Evolutionary conservation across 345 rosid species (phyloP), one percentile per base, ranked within the genome.

Genomic region (Cardamine resedifolia): DNA sequence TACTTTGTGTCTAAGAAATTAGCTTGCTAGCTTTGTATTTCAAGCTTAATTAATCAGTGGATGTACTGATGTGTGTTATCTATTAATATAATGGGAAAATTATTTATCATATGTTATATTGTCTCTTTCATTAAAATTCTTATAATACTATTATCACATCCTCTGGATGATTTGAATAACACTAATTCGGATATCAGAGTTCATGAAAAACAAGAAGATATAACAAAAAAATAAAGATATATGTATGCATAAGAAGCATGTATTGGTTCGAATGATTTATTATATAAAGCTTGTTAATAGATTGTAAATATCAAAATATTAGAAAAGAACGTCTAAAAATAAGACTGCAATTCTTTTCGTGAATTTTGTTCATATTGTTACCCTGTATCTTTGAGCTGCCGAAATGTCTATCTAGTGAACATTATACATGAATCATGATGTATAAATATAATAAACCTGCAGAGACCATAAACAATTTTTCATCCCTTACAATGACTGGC

Each of bases 21-120:
- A 10, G 65, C 47, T 48, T 24, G 67, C 20, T 58, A 74, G 63
- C 36, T 75, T 68, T 75, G 79, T 75, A 62, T 75, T 66, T 60
- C 66, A 73, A 68, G 73, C 64, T 61, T 24, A 41, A 68, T 43
- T 60, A 68, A 60, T 75, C 78, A 61, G 64, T 59, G 20, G 68
- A 61, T 75, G 69, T 33, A 52, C 74, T 75, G 78, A 61, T 75
- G 64, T 75, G 31, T 19, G n/a, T 55, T 52, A 50, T 74, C 59
- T 67, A 50, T 50, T 15, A n/a, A n/a, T n/a, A 20, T 43, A 60
- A 68, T 41, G 64, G 49, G 45, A 52, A 2, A 7, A 23, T 1
- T 52, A 52, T 61, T 61, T 44, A 68, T 43, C 30, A 10, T 60
- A 44, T n/a, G 31, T 60, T 60, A 2, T 58, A n/a, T 36, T 39